A percentile compares a stretch with the other conserved stretches of the same genome.
These are phyloP conservation scores for Tagetes patula DNA, from an alignment of 129 eudicot species.

Conservation along the genomic window DNA sequence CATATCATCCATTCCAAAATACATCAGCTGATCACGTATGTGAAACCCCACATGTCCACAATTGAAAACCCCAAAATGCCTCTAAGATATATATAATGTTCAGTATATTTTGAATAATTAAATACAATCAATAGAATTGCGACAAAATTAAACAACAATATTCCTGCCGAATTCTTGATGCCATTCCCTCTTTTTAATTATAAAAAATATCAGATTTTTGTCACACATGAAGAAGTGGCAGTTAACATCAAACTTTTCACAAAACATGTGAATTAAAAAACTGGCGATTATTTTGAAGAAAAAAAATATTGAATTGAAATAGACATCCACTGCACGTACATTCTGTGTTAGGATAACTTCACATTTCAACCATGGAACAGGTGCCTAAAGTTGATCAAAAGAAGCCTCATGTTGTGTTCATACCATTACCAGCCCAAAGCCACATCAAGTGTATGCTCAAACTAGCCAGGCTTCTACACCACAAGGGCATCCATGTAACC, in stretches of 20 bases:
- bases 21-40: no score
- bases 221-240: neutral
- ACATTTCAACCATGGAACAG: slow-evolving; percentile 16
- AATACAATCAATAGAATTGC: neutral
- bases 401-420: slow-evolving; percentile 39
- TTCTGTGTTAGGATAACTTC: neutral
- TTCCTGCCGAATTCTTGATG: neutral
- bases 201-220: no score
- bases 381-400: neutral
- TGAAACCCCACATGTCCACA: no score
- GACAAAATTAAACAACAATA: neutral
- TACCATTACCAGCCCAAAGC: slow-evolving; percentile 58
- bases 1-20: no score
- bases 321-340: neutral
- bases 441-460: slow-evolving; percentile 52
- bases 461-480: slow-evolving; percentile 45
- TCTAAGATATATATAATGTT: no score
- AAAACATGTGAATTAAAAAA: neutral
- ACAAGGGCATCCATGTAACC: slow-evolving; percentile 46
- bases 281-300: neutral
- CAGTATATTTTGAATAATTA: no score
- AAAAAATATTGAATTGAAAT: neutral
- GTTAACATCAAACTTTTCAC: neutral
- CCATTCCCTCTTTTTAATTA: neutral
- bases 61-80: no score